Conservation (phyloP, 2,329 filamentous ascomycete genomes). For the Sordariomycetes sp. region DNA sequence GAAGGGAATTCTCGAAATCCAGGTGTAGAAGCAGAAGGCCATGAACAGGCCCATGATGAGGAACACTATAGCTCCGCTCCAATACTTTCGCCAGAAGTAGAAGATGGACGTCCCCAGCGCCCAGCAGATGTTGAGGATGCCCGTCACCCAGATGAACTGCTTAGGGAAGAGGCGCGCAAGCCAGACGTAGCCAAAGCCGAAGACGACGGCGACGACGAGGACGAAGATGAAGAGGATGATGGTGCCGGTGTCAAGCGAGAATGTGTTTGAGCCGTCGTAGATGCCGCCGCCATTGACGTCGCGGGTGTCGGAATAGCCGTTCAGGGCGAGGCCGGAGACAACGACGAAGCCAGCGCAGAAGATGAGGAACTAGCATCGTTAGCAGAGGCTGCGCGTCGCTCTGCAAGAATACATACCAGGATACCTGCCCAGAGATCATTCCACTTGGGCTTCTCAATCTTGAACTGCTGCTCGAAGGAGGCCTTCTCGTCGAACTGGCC, state of each 20-base stretch:
- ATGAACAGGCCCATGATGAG: conserved; percentile 67
- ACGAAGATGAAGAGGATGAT: conserved; percentile 78
- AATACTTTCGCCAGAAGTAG: conserved; percentile 70
- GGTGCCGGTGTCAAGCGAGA: conserved; percentile 70
- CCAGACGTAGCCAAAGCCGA: conserved; percentile 72
- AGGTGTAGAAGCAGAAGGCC: conserved; percentile 75
- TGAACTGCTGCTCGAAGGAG: conserved; percentile 73
- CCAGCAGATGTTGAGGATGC: conserved; percentile 77
- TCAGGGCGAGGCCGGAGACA: conserved; percentile 66
- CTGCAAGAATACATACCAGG: conserved; percentile 41
- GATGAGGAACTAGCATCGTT: conserved; percentile 47
- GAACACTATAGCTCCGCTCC: conserved; percentile 79
- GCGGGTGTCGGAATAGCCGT: conserved; percentile 60
- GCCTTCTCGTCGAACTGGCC: conserved; percentile 35
- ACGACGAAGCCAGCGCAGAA: conserved; percentile 66
- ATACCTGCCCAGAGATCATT: conserved; percentile 87
- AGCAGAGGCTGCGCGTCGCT: neutral
- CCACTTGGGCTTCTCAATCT: conserved; percentile 73
- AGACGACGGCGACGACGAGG: conserved; percentile 60
- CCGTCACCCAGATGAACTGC: conserved; percentile 86
- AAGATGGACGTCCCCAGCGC: conserved; percentile 81
- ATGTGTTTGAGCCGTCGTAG: conserved; percentile 58
- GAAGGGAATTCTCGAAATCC: conserved; percentile 87
- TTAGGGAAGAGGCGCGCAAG: conserved; percentile 72
- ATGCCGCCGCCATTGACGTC: conserved; percentile 62